Base-by-base conservation (phyloP, 2,329 filamentous ascomycete genomes). In the Grosmannia serpens region DNA sequence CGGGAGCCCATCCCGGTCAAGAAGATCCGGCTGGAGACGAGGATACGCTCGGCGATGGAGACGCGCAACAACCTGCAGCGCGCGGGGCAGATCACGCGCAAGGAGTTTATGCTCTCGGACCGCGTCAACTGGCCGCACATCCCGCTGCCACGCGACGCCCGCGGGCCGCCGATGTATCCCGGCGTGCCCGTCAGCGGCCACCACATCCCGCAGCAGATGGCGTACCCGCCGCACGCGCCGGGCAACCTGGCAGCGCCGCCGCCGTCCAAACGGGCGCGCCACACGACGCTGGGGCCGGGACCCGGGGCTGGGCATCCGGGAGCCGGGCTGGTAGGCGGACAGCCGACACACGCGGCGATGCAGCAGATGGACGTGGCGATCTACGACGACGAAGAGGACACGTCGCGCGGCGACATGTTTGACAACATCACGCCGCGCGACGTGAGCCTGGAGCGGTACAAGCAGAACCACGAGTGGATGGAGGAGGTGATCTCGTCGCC, bases 381-480 rank as follows among this genome's bases (percentile, higher is more conserved):
- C 0, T 79, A 90, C 56, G 91, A 96, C 57, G 91, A 96, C 59
- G 90, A 95, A 55, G 91, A 97, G 70, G 92, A 96, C 67, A 88
- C 87, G 3, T 88, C 87, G 8, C 80, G 88, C 24, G 91, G 91
- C 31, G 94, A 99, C 70, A 80, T 91, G 69, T 89, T 99, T 67
- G 94, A 99, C 68, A 83, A 90, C 62, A 77, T 96, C 62, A 92
- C 90, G 0, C 91, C 91, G 3, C 83, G 91, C 50, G 94, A 99
- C 63, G 87, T 99, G 61, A 95, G 91, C 65, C 77, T 89, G 61
- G 83, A 85, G 63, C 83, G 94, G 58, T 99, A 96, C 70, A 87
- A 87, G 69, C 91, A 96, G 68, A 95, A 99, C 66, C 92, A 99
- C 67, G 90, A 96, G 70, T 97, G 92, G 94, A 96, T 99, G 89